Evolutionary conservation across 2,329 filamentous ascomycete genomes (phyloP), one percentile per base, ranked within the genome.

Genomic region (Trichoderma koningii): DNA sequence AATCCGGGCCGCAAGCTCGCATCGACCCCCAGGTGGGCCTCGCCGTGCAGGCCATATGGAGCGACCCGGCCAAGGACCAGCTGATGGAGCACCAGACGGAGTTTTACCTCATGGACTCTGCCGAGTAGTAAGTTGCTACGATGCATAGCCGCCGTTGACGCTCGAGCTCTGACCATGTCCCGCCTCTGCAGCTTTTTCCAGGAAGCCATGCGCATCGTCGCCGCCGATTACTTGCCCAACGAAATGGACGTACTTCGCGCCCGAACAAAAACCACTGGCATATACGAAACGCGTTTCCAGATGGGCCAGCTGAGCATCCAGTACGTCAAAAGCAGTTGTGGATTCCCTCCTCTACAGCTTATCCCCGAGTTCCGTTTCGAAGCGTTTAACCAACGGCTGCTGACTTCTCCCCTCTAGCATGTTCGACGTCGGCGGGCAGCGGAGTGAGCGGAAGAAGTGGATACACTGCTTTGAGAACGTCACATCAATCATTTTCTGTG

Each of bases 391-490:
- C 38, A 45, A 60, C 55, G 41, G 55, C 44, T 38, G 52, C 55
- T 55, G 52, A 53, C 57, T 55, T 73, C 76, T 52, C 75, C 67
- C 3, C 14, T 48, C 61, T 74, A 98, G 94, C 81, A 99, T 99
- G 95, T 99, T 99, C 75, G 95, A 99, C 77, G 95, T 99, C 5
- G 95, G 95, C 68, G 95, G 95, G 26, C 95, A 99, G 79, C 85
- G 95, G 75, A 98, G 94, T 77, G 95, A 99, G 79, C 87, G 95
- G 68, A 99, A 99, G 83, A 99, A 99, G 81, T 99, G 95, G 95
- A 99, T 99, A 75, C 95, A 99, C 80, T 99, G 95, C 81, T 99
- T 99, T 77, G 95, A 99, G 78, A 98, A 98, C 73, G 95, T 99
- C 73, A 99, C 95, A 50, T 98, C 95, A 4, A 99, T 99, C 77